Base-by-base conservation (phyloP, 306 rosid species). In the Notholithocarpus densiflorus region DNA sequence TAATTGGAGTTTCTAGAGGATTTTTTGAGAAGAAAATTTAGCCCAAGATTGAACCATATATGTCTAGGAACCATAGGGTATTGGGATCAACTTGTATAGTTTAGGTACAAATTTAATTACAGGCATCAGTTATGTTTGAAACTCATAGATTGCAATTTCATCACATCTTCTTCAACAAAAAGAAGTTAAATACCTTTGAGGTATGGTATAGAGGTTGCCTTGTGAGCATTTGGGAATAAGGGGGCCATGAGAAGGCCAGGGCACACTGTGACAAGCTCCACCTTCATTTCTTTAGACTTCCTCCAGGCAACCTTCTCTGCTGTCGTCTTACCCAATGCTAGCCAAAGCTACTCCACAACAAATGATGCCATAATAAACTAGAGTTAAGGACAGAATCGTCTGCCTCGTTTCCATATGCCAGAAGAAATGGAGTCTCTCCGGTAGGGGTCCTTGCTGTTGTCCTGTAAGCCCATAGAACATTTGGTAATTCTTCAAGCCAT, bases 211-310 rank as follows among this genome's bases (percentile, higher is more conserved):
- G 70, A 29, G 70, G 70, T 29, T 64, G 31, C 45, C 31, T 14
- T 29, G 70, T 64, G 70, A 64, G 45, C 45, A 15, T 64, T 64
- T 64, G 45, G 70, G 45, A 64, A 64, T 15, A 20, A 29, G 70
- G 70, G 70, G 12, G 70, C 23, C 45, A 64, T 64, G 23, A 17
- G 40, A 17, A 64, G 32, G 31, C 70, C 70, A 29, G 70, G 70
- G 43, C 70, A 29, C 13, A 64, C 5, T 14, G 70, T 64, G 19
- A 64, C 70, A 64, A 64, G 70, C 45, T 64, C 70, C 70, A 64
- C 70, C 18, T 64, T 29, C 70, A 64, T 64, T 64, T 64, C 70
- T 64, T 64, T 29, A 29, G 70, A 64, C 40, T 64, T 64, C 40
- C 45, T 64, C 45, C 70, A 64, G 23, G 70, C 45, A 64, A 29